Percentiles rank a stretch among this genome's conserved stretches.
Conservation (phyloP, 2,329 filamentous ascomycete genomes). For the Podosphaera xanthii region DNA sequence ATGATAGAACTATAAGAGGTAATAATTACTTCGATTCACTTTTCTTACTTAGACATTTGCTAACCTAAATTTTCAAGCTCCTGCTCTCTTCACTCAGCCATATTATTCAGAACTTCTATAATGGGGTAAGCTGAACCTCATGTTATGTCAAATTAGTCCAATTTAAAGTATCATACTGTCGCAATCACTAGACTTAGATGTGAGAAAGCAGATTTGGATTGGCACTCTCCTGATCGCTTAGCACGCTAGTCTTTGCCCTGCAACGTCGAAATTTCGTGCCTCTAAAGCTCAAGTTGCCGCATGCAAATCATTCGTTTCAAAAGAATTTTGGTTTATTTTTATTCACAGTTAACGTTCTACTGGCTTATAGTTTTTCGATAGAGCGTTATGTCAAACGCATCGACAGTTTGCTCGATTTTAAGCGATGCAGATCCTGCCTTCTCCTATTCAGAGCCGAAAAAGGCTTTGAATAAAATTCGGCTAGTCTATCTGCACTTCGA, state of each 20-base stretch:
- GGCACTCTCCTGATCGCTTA: too few relatives aligned
- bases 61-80: neutral
- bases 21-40: too few relatives aligned
- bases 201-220: neutral
- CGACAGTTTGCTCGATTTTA: neutral
- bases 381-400: neutral
- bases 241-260: neutral
- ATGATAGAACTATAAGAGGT: too few relatives aligned
- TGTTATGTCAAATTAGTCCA: neutral
- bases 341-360: neutral
- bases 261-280: neutral
- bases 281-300: neutral
- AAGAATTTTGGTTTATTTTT: neutral
- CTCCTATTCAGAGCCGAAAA: constrained; percentile 6
- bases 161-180: neutral
- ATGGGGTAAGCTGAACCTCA: too few relatives aligned
- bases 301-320: neutral
- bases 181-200: neutral
- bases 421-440: neutral
- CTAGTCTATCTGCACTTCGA: constrained; percentile 4
- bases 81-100: too few relatives aligned
- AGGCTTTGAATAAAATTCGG: constrained; percentile 6
- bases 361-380: neutral
- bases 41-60: too few relatives aligned
- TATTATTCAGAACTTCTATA: neutral